These are phyloP conservation scores for Colletotrichum australisinense DNA, from an alignment of 2,329 filamentous ascomycete species.

Conservation along the genomic window DNA sequence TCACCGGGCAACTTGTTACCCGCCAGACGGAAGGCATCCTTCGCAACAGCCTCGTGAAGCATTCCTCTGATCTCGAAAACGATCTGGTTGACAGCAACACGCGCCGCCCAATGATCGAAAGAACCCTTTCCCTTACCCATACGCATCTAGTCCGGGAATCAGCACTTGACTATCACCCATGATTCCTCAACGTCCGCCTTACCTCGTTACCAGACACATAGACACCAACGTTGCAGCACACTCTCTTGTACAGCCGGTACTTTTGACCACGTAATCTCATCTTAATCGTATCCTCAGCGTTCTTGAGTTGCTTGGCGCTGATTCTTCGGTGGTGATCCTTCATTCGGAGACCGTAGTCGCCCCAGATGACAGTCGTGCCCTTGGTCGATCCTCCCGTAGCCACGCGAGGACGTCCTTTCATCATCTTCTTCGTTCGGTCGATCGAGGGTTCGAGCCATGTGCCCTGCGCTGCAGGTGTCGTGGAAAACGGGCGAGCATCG, in stretches of 20 bases:
- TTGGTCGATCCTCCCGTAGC: constrained; percentile 90
- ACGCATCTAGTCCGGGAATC: constrained; percentile 69
- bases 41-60: constrained; percentile 92
- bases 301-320: constrained; percentile 85
- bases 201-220: constrained; percentile 95
- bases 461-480: constrained; percentile 67
- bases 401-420: constrained; percentile 89
- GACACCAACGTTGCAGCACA: constrained; percentile 93
- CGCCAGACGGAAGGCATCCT: constrained; percentile 92
- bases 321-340: constrained; percentile 92
- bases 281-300: constrained; percentile 94
- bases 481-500: constrained; percentile 77
- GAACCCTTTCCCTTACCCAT: constrained; percentile 99
- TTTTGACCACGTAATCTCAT: constrained; percentile 88
- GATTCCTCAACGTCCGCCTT: constrained; percentile 40
- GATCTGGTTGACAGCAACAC: constrained; percentile 90
- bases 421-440: constrained; percentile 85
- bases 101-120: constrained; percentile 95
- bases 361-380: constrained; percentile 96
- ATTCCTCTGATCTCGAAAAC: constrained; percentile 93
- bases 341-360: constrained; percentile 95
- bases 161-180: neutral
- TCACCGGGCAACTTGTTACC: constrained; percentile 94
- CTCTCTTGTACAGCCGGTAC: constrained; percentile 91
- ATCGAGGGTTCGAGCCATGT: constrained; percentile 87